These are phyloP conservation scores for Metschnikowia gelsemii DNA, from an alignment of 805 yeast species.

Conservation along the genomic window DNA sequence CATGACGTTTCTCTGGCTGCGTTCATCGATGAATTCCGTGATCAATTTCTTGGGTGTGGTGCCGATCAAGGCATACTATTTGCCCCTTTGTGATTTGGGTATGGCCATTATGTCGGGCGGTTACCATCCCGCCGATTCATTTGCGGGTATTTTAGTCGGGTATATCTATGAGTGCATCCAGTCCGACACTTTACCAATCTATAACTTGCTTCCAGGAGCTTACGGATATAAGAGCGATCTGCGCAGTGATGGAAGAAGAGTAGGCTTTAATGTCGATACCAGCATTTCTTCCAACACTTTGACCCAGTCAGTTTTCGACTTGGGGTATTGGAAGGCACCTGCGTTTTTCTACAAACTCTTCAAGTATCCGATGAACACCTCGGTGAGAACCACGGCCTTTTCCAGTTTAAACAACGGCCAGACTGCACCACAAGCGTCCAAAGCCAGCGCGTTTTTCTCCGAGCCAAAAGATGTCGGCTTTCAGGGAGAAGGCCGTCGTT, in stretches of 20 bases:
- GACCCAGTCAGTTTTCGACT: slow-evolving; percentile 41
- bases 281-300: slow-evolving; percentile 12
- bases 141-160: slow-evolving; percentile 54
- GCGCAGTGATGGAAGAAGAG: slow-evolving; percentile 22
- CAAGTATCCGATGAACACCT: slow-evolving; percentile 28
- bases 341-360: slow-evolving; percentile 33
- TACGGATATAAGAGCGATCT: slow-evolving; percentile 18
- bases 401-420: slow-evolving; percentile 10
- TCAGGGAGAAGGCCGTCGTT: slow-evolving; percentile 38
- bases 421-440: slow-evolving; percentile 1
- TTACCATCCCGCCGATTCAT: slow-evolving; percentile 36
- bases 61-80: slow-evolving; percentile 55
- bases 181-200: slow-evolving; percentile 49
- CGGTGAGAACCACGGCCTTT: slow-evolving; percentile 32
- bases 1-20: slow-evolving; percentile 61
- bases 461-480: slow-evolving; percentile 14
- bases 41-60: slow-evolving; percentile 53
- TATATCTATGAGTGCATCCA: slow-evolving; percentile 63
- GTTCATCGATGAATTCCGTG: slow-evolving; percentile 51
- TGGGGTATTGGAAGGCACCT: slow-evolving; percentile 60
- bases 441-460: slow-evolving; percentile 6
- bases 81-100: slow-evolving; percentile 44
- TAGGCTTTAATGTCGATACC: slow-evolving; percentile 27
- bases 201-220: slow-evolving; percentile 37
- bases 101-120: slow-evolving; percentile 44